Base-by-base conservation (phyloP, 495 filamentous ascomycete species). In the Penicillium samsonianum region DNA sequence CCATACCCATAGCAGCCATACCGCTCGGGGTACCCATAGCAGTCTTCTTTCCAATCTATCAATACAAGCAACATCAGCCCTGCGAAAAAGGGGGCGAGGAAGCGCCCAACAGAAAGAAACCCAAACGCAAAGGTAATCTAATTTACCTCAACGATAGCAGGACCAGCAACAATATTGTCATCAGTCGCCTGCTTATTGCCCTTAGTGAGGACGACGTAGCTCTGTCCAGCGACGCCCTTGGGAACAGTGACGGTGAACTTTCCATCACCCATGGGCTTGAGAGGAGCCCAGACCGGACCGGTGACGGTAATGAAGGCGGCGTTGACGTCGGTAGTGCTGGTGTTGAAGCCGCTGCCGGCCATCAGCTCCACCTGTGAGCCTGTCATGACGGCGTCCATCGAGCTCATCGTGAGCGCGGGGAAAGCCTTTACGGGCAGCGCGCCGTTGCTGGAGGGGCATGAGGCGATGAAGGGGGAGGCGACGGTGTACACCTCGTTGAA, bases 401-500 rank as follows among this genome's bases (percentile, higher is more conserved):
- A 35, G 25, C 45, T 55, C 46, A 70, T 64, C 10, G 66, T 60
- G 2, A 84, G 57, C 14, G 65, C 58, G 1, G 82, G 78, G 72
- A 84, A 87, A 3, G 84, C 76, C 67, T 79, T 84, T 52, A 88
- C 77, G 9, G 82, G 81, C 0, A 87, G 76, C 19, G 65, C 60
- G 6, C 77, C 75, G 67, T 87, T 85, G 45, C 59, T 67, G 3
- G 63, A 45, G 9, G 85, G 85, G 68, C 84, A 88, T 2, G 74
- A 75, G 0, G 61, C 64, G 60, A 88, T 86, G 74, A 87, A 87
- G 10, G 73, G 73, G 2, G 78, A 72, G 7, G 85, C 85, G 25
- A 87, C 71, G 5, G 84, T 84, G 70, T 80, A 83, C n/a, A 87
- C 83, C 57, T 81, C 73, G 53, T 86, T 75, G 61, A 83, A 75